phyloP scores from a whole-genome alignment of 345 rosid species.

The Melastoma malabathricum region DNA sequence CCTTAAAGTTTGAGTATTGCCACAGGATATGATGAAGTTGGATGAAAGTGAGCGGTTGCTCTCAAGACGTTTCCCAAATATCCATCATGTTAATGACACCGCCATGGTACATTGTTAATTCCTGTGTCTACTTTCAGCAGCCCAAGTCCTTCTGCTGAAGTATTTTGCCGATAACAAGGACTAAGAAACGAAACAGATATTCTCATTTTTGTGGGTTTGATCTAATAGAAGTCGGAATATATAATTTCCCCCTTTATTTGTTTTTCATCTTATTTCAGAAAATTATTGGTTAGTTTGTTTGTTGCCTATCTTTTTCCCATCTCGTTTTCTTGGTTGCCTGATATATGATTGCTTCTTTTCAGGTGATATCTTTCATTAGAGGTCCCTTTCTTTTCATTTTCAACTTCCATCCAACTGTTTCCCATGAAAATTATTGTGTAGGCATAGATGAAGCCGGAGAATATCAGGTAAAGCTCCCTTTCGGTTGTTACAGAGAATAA shows the following conservation, averaged over 20 bases:
- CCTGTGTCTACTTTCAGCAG: slow-evolving; percentile 2
- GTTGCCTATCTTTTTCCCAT: background rate
- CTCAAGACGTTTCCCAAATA: slow-evolving; percentile 53
- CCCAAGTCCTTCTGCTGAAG: background rate
- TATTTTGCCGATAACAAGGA: background rate
- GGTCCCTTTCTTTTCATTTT: slow-evolving; percentile 84
- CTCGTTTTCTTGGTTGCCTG: background rate
- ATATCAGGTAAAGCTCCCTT: slow-evolving; percentile 43
- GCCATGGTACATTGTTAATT: slow-evolving; percentile 42
- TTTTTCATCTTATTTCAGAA: too few relatives aligned
- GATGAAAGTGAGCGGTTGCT: slow-evolving; percentile 61
- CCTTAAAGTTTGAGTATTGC: slow-evolving; percentile 3
- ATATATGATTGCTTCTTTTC: slow-evolving; percentile 6
- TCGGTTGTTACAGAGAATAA: background rate
- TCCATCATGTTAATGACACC: slow-evolving; percentile 69
- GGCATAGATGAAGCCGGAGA: slow-evolving; percentile 98
- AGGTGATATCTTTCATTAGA: slow-evolving; percentile 71
- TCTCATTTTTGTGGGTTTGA: background rate
- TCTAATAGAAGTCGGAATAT: background rate
- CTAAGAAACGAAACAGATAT: background rate
- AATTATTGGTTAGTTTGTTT: background rate
- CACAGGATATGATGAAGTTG: slow-evolving; percentile 74
- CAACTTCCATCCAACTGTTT: slow-evolving; percentile 78
- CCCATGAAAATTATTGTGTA: slow-evolving; percentile 38
- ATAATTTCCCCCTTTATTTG: background rate